Base-by-base conservation (phyloP, 768 basidiomycete species). In the Tephrocybe sp. region DNA sequence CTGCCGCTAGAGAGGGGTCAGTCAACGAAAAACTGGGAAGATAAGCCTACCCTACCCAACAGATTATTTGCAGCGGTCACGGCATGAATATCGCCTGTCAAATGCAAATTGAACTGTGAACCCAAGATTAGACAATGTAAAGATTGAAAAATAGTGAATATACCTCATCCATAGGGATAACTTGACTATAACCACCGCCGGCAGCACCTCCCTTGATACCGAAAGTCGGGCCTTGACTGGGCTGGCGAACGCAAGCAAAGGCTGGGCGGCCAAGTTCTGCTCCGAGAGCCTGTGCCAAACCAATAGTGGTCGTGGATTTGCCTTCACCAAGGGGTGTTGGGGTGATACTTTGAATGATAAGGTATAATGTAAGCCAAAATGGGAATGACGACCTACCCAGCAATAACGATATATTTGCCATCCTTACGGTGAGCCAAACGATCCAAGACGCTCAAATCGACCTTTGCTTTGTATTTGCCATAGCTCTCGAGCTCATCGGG, bases 141-240 rank as follows among this genome's bases (percentile, higher is more conserved):
- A 23, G 13, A 26, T 16, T 4, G 40, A 17, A 23, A 26, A 34
- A 22, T 1, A 26, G 19, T 40, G 30, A 42, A 51, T 68, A 48
- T 56, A 89, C 89, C 74, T 98, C 96, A 63, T 98, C 96, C 96
- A 98, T 98, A 36, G 96, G 96, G 71, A 98, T 98, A 62, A 99
- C 91, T 65, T 97, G 95, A 65, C 92, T 93, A 74, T 98, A 99
- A 46, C 96, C 96, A 54, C 96, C 96, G 35, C 97, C 96, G 38
- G 96, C 96, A 33, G 96, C 96, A 61, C 96, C 97, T 59, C 96
- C 96, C 71, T 99, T 99, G 76, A 99, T 97, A 59, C 96, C 96
- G 66, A 98, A 99, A 0, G 96, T 98, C 31, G 96, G 96, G 11
- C 97, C 96, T 69, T 99, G 96, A 72, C 92, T 94, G 4, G 97